A percentile compares a stretch with the other conserved stretches of the same genome.
Evolutionary conservation across 192 early-diverging fungal genomes (phyloP).

Genomic region (Physocladia obscura): DNA sequence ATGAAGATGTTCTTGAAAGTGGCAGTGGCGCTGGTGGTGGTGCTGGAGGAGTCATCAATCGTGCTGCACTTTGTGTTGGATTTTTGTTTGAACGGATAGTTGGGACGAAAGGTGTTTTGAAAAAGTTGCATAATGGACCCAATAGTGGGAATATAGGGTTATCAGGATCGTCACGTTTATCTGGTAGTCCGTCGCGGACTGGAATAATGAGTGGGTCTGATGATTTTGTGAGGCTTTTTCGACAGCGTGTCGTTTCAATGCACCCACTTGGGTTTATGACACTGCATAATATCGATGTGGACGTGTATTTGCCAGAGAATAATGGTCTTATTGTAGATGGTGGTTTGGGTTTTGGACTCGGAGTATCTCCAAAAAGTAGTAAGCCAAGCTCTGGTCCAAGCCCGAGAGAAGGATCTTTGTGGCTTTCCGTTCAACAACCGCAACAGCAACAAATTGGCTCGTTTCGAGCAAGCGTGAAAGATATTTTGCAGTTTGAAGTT

Average conservation of each 20-base stretch:
- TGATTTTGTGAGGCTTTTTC: conserved; percentile 17
- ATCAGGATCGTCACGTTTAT: background rate
- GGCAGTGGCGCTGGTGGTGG: background rate
- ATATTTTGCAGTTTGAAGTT: conserved; percentile 44
- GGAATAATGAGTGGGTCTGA: background rate
- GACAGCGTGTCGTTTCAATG: conserved; percentile 32
- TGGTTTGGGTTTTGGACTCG: background rate
- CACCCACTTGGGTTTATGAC: conserved; percentile 39
- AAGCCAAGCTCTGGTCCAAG: background rate
- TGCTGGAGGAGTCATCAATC: background rate
- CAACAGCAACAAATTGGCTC: conserved; percentile 19
- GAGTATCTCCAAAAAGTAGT: background rate
- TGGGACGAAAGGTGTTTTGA: background rate
- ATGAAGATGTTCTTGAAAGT: background rate
- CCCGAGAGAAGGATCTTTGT: conserved; percentile 18
- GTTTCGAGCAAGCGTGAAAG: conserved; percentile 20
- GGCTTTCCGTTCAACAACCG: no score
- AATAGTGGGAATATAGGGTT: background rate
- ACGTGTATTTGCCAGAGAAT: background rate
- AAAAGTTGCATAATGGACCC: no score
- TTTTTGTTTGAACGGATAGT: conserved; percentile 18
- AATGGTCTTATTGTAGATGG: background rate
- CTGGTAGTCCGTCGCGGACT: background rate
- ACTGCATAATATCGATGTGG: conserved; percentile 42
- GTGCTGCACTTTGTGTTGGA: conserved; percentile 7